Evolutionary conservation across 1,139 yeast genomes (phyloP).

Genomic region (Zhuliangozyma blackwelliae): DNA sequence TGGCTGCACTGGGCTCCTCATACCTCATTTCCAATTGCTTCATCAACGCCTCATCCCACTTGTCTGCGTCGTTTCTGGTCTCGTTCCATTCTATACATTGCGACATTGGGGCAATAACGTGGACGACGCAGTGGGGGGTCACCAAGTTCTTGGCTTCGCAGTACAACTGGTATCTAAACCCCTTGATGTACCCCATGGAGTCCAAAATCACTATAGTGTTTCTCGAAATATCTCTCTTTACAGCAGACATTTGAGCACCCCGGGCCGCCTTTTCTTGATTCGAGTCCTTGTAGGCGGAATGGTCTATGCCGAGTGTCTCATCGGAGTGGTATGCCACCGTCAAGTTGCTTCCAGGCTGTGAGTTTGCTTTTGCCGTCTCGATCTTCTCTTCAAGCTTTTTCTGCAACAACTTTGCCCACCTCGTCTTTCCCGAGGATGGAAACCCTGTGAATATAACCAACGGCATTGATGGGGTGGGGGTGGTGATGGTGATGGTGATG

Average conservation of each 20-base stretch:
- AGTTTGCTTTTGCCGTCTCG: constrained; percentile 24
- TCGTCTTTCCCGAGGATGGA: constrained; percentile 83
- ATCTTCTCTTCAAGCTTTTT: constrained; percentile 47
- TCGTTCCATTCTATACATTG: constrained; percentile 62
- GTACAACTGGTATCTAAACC: constrained; percentile 87
- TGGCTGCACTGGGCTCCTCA: constrained; percentile 86
- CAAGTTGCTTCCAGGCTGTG: constrained; percentile 49
- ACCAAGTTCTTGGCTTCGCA: constrained; percentile 86
- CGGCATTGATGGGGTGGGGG: constrained; percentile 58
- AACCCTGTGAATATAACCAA: constrained; percentile 76
- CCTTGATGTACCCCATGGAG: constrained; percentile 86
- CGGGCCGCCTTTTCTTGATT: constrained; percentile 74
- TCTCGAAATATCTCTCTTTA: constrained; percentile 71
- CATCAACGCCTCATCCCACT: constrained; percentile 69
- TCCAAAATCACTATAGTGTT: constrained; percentile 77
- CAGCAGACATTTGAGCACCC: constrained; percentile 84
- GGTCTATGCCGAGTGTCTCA: constrained; percentile 69
- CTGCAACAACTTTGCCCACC: constrained; percentile 59
- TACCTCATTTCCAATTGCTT: constrained; percentile 75
- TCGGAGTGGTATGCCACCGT: constrained; percentile 72
- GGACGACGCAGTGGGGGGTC: constrained; percentile 81
- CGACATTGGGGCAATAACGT: constrained; percentile 65
- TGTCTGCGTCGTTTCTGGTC: constrained; percentile 14
- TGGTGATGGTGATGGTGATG: background rate
- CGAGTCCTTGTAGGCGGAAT: constrained; percentile 64